Evolutionary conservation across 768 basidiomycete genomes (phyloP).

Genomic region (Boletus tomentosulus): DNA sequence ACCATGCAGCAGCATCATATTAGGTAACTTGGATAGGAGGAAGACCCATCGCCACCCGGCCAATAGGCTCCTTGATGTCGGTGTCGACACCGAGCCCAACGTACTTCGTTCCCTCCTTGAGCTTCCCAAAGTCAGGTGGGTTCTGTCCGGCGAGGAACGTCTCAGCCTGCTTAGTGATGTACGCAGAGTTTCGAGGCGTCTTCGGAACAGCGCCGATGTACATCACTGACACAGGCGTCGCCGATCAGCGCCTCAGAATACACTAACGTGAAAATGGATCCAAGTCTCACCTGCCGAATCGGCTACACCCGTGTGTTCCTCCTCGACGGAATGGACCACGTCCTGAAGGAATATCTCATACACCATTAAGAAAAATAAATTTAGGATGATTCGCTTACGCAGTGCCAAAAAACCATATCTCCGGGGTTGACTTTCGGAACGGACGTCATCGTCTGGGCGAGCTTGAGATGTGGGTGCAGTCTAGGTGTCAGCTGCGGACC

Average conservation of each 20-base stretch:
- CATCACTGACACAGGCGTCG: too few relatives aligned
- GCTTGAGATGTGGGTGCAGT: constrained; percentile 64
- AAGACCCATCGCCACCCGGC: too few relatives aligned
- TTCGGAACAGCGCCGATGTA: constrained; percentile 73
- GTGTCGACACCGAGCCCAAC: constrained; percentile 40
- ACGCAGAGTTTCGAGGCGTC: constrained; percentile 57
- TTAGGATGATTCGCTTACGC: constrained; percentile 35
- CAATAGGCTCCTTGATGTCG: too few relatives aligned
- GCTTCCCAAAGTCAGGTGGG: constrained; percentile 68
- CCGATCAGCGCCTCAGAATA: too few relatives aligned
- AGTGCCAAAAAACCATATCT: constrained; percentile 79
- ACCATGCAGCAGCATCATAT: too few relatives aligned
- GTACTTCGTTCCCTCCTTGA: constrained; percentile 35
- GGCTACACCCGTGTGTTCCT: constrained; percentile 47
- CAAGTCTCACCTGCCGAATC: constrained; percentile 52
- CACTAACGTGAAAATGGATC: too few relatives aligned
- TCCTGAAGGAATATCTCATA: too few relatives aligned
- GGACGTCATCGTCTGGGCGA: constrained; percentile 63
- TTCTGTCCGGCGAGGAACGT: constrained; percentile 55
- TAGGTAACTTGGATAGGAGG: too few relatives aligned
- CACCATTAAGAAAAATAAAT: neutral
- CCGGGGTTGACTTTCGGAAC: constrained; percentile 70
- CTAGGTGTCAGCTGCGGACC: constrained; percentile 48
- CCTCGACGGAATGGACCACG: constrained; percentile 44
- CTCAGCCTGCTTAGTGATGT: constrained; percentile 59